Conservation (phyloP, 345 rosid species). For the Eucalyptus brandiana region DNA sequence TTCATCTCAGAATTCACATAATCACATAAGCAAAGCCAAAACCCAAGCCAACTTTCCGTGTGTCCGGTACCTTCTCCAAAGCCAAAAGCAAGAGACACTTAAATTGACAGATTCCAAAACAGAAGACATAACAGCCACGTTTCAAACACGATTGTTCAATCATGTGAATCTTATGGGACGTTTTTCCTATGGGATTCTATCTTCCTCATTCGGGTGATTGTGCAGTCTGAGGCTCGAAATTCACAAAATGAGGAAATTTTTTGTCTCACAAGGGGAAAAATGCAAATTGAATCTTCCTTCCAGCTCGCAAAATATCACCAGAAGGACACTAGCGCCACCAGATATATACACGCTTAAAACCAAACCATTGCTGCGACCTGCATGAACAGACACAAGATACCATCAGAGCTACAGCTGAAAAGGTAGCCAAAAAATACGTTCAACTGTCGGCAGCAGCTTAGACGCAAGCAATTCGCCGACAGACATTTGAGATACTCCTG, state of each 20-base stretch:
- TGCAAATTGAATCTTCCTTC: not conserved
- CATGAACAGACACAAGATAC: not conserved
- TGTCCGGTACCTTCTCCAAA: not conserved
- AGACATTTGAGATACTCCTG: not conserved
- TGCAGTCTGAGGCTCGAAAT: not conserved
- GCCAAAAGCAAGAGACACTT: not conserved
- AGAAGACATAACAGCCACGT: not conserved
- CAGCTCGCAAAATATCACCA: not conserved
- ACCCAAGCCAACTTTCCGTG: not conserved
- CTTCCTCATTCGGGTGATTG: not conserved
- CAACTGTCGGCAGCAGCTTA: not conserved
- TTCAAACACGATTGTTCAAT: not conserved
- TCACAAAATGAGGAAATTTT: not conserved
- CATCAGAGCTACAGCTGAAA: not conserved
- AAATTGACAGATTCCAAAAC: not conserved
- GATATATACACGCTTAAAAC: not conserved
- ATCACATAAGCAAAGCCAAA: not conserved
- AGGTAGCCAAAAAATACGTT: not conserved
- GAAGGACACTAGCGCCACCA: not conserved
- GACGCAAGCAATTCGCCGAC: not conserved
- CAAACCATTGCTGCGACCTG: not conserved
- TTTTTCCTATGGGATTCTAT: not conserved
- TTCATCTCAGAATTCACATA: not conserved
- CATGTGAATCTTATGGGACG: not conserved
- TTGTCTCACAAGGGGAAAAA: not conserved